Evolutionary conservation across 495 filamentous ascomycete genomes (phyloP), one percentile per base, ranked within the genome.

Genomic region (Amphirosellinia nigrospora): DNA sequence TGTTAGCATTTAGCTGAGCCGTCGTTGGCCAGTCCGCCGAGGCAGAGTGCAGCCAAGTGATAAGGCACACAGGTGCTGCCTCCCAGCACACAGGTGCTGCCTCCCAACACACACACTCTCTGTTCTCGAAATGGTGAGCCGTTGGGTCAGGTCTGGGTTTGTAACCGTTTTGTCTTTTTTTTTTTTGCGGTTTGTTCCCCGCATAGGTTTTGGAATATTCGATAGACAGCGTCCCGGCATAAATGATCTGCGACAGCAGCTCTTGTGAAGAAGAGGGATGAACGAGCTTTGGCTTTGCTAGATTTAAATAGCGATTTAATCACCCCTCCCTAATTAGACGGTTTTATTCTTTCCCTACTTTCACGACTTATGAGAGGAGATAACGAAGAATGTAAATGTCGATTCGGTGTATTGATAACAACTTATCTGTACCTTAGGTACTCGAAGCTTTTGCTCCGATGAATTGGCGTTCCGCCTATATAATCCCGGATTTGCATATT

Each of bases 281-380:
- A 11, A 36, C 36, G 55, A 36, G 19, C 55, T 36, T 36, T 9
- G 3, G 32, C 30, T 58, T 36, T 23, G 23, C 50, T 5, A 36
- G 28, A 58, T 58, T 58, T 58, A 58, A 36, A 58, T 58, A 36
- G 32, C 55, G 55, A 58, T 34, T 58, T 58, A 58, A 58, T 53
- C 26, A 53, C 50, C 50, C 13, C 50, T 53, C 50, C 9, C 50
- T 53, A 30, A 30, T 28, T 53, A 53, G 26, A 53, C 50, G 26
- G 26, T 15, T 16, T 53, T 30, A 53, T 30, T 30, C 26, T 13
- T 52, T 2, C 13, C 13, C 1, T 50, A 23, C 10, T 8, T 21
- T 23, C 28, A 28, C 8, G 15, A 1, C 3, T 23, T 9, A 52
- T 13, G 21, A 50, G 3, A 23, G 19, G 21, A 50, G 26, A 26